These are phyloP conservation scores for Exophiala bonariae DNA, from an alignment of 2,329 filamentous ascomycete genomes.

Conservation along the genomic window DNA sequence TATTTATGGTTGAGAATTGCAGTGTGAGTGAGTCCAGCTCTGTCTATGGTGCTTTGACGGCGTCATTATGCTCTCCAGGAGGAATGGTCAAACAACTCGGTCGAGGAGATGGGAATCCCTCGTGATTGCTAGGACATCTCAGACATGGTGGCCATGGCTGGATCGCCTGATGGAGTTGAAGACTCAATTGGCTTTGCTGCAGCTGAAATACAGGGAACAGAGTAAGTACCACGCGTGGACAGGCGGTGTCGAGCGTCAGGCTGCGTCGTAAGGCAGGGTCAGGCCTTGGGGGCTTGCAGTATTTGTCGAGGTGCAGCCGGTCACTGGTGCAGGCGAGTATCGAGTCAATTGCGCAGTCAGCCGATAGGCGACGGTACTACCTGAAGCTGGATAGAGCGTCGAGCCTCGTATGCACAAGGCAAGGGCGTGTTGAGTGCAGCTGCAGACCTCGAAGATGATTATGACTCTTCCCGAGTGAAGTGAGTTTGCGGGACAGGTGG, in stretches of 20 bases:
- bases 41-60: conserved; percentile 20
- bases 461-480: too few relatives aligned
- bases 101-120: background rate
- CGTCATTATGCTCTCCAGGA: conserved; percentile 20
- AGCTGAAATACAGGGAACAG: conserved; percentile 16
- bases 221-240: conserved; percentile 19
- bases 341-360: conserved; percentile 7
- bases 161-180: conserved; percentile 15
- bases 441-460: too few relatives aligned
- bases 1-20: conserved; percentile 11
- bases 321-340: background rate
- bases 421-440: background rate
- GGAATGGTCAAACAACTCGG: conserved; percentile 5
- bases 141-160: conserved; percentile 12
- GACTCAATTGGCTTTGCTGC: conserved; percentile 17
- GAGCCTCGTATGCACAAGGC: conserved; percentile 1
- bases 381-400: background rate
- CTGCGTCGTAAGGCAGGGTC: conserved; percentile 10
- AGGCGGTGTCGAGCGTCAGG: conserved; percentile 7
- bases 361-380: conserved; percentile 9
- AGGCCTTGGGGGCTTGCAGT: conserved; percentile 17
- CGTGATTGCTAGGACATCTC: conserved; percentile 4
- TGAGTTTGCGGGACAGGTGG: background rate
- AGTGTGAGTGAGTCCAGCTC: conserved; percentile 26
- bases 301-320: conserved; percentile 6